Base-by-base conservation (phyloP, 352 stramenopile genomes). In the Aphanomyces cochlioides region DNA sequence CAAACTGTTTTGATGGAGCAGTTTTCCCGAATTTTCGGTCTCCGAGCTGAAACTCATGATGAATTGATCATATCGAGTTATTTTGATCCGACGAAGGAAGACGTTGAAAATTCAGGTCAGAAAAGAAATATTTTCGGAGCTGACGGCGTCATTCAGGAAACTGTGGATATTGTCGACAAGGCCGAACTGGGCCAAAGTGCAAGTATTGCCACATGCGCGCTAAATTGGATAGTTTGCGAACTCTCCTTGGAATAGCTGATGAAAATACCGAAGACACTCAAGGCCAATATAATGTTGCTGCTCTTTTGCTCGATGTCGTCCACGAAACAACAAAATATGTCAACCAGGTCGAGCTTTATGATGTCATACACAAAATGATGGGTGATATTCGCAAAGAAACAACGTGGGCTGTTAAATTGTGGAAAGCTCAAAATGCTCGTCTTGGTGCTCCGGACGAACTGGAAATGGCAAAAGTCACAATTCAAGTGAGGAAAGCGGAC, bases 381-480 rank as follows among this genome's bases (percentile, higher is more conserved):
- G 89, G 47, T 1, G 75, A 78, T 10, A 28, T 92, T 15, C 72
- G 84, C 37, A 74, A 74, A 6, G 84, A 92, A 48, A 87, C 81
- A 79, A 78, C 60, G 19, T 69, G 72, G 15, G 85, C 78, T 7
- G 87, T 83, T 67, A 84, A 85, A 19, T 74, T 93, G 1, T 90
- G 90, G 21, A 81, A 92, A 36, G 75, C 75, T 15, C 85, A 91
- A 37, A 83, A 92, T 39, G 78, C 87, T 43, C 81, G 84, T n/a
- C 79, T 94, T 4, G 84, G 82, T 4, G 79, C 76, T 2, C 73
- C 90, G 39, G 87, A 94, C 56, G 87, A 94, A 39, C 67, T 94
- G 47, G 80, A 80, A 34, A 94, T 94, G 87, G 87, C 87, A 1
- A 84, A 79, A 21, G 84, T 83, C 56, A 84, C 89, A 56, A 77